A percentile compares a stretch with the other conserved stretches of the same genome.
These are phyloP conservation scores for Pseudozyma pruni DNA, from an alignment of 1,284 basidiomycete genomes.

Conservation along the genomic window DNA sequence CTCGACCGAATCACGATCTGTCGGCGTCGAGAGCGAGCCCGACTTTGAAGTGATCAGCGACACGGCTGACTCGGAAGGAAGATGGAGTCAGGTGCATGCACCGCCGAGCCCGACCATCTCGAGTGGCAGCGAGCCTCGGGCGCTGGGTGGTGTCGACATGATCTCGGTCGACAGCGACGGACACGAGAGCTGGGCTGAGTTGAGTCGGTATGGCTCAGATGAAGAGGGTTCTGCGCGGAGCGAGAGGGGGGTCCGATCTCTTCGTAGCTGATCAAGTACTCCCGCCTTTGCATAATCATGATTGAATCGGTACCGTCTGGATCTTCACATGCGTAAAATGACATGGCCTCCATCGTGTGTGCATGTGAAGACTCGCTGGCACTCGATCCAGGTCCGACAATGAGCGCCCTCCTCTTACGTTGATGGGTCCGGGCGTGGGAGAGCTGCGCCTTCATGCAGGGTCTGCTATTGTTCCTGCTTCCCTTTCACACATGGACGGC, in stretches of 20 bases:
- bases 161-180: slow-evolving; percentile 23
- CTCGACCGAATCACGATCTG: slow-evolving; percentile 7
- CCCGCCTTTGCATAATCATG: too few species aligned
- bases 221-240: slow-evolving; percentile 8
- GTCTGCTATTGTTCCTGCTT: too few species aligned
- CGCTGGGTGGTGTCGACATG: slow-evolving; percentile 8
- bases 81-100: slow-evolving; percentile 28
- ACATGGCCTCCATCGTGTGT: too few species aligned
- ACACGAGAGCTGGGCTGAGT: slow-evolving; percentile 45
- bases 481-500: too few species aligned
- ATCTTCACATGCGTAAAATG: too few species aligned
- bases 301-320: too few species aligned
- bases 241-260: slow-evolving; percentile 5
- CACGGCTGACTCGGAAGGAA: slow-evolving; percentile 17
- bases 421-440: too few species aligned
- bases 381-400: too few species aligned
- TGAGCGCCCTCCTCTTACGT: too few species aligned
- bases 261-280: background rate
- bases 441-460: too few species aligned
- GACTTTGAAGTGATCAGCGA: slow-evolving; percentile 46
- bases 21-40: slow-evolving; percentile 11
- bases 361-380: too few species aligned
- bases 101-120: slow-evolving; percentile 37
- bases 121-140: slow-evolving; percentile 19
- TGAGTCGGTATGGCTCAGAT: slow-evolving; percentile 35